Evolutionary conservation across 441 rosid species (phyloP).

Genomic region (Mallotus japonicus): DNA sequence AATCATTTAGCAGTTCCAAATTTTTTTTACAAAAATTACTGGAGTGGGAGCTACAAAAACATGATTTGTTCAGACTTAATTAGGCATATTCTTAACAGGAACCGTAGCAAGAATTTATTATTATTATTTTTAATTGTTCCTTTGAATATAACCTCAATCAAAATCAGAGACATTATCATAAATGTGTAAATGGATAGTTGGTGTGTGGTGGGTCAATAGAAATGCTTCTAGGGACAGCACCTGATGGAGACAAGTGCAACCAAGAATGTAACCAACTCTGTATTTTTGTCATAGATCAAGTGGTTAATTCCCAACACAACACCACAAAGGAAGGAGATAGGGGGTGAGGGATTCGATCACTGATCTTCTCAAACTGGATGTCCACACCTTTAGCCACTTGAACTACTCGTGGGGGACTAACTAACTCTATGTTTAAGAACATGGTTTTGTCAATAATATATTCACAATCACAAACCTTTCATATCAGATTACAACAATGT

Average conservation of each 20-base stretch:
- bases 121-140: not conserved
- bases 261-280: not conserved
- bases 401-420: no score
- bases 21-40: not conserved
- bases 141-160: no score
- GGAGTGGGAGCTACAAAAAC: not conserved
- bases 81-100: not conserved
- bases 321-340: no score
- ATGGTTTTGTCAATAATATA: not conserved
- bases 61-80: not conserved
- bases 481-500: not conserved
- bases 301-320: no score
- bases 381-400: no score
- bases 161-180: not conserved
- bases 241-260: not conserved
- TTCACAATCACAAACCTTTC: no score
- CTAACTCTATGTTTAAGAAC: not conserved
- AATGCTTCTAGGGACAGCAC: not conserved
- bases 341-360: no score
- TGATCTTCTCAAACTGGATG: no score
- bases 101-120: not conserved
- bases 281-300: no score
- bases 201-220: not conserved
- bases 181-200: not conserved
- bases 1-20: no score